These are phyloP conservation scores for Podospora australis DNA, from an alignment of 495 filamentous ascomycete genomes.

Conservation along the genomic window DNA sequence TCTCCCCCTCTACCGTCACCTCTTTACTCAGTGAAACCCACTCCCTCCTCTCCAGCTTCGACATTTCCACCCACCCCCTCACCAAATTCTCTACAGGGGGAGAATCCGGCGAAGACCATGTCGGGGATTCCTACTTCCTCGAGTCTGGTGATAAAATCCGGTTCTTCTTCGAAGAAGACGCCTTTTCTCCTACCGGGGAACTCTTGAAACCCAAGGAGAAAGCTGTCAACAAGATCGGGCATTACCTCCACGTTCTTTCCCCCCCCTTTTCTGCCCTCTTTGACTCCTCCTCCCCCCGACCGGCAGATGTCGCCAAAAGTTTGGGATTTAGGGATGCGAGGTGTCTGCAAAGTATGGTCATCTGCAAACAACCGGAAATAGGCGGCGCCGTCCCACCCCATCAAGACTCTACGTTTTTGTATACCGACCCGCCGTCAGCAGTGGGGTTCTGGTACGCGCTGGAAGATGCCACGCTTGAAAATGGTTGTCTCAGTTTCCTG, in stretches of 20 bases:
- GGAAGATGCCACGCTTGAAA: slow-evolving; percentile 77
- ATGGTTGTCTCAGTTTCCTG: slow-evolving; percentile 83
- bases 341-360: slow-evolving; percentile 87
- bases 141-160: slow-evolving; percentile 80
- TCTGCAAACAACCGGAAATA: slow-evolving; percentile 96
- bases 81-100: slow-evolving; percentile 84
- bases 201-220: slow-evolving; percentile 69
- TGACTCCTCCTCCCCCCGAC: slow-evolving; percentile 41
- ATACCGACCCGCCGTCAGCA: slow-evolving; percentile 82
- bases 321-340: slow-evolving; percentile 69
- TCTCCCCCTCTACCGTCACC: slow-evolving; percentile 55
- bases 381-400: slow-evolving; percentile 82
- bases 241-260: slow-evolving; percentile 73
- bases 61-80: slow-evolving; percentile 75
- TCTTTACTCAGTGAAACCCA: slow-evolving; percentile 69
- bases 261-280: slow-evolving; percentile 60
- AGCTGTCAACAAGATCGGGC: slow-evolving; percentile 96
- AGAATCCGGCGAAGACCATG: slow-evolving; percentile 58
- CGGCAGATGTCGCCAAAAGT: slow-evolving; percentile 58
- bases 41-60: slow-evolving; percentile 65
- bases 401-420: slow-evolving; percentile 87
- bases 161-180: slow-evolving; percentile 95
- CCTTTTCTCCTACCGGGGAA: slow-evolving; percentile 51
- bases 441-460: slow-evolving; percentile 95
- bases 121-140: slow-evolving; percentile 95